Evolutionary conservation across 2,329 filamentous ascomycete genomes (phyloP).

Genomic region (Parascedosporium putredinis): DNA sequence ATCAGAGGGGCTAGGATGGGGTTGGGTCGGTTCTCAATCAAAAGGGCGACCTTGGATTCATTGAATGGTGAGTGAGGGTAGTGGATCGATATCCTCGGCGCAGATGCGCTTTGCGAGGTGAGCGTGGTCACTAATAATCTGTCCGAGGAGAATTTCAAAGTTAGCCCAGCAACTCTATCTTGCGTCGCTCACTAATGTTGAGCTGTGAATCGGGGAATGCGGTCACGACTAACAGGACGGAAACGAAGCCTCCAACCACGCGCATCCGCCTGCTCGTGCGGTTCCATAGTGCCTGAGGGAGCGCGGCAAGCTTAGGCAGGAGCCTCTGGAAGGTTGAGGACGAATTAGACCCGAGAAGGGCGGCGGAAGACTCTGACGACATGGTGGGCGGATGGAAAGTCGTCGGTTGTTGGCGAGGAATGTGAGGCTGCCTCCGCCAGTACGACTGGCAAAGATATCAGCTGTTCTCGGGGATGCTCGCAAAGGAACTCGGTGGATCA

Average conservation of each 20-base stretch:
- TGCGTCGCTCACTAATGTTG: no score
- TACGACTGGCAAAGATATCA: background rate
- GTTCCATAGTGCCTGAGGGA: slow-evolving; percentile 20
- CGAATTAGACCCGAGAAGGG: background rate
- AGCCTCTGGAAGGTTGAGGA: background rate
- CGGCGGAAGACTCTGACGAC: slow-evolving; percentile 2
- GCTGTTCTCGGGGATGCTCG: background rate
- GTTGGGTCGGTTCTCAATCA: slow-evolving; percentile 41
- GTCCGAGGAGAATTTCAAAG: background rate
- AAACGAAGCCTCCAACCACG: slow-evolving; percentile 17
- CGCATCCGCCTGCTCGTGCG: slow-evolving; percentile 24
- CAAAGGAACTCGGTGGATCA: no score
- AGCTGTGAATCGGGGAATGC: no score
- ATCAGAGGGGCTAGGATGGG: slow-evolving; percentile 41
- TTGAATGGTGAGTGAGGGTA: slow-evolving; percentile 30
- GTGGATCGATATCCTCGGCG: slow-evolving; percentile 22
- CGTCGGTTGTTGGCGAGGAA: background rate
- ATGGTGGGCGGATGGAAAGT: background rate
- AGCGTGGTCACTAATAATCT: slow-evolving; percentile 13
- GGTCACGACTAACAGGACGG: slow-evolving; percentile 21
- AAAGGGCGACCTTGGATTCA: slow-evolving; percentile 41
- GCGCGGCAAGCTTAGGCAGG: slow-evolving; percentile 12
- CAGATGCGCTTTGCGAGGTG: slow-evolving; percentile 13
- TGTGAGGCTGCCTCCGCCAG: background rate
- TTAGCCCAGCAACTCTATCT: no score